Evolutionary conservation across 805 yeast species (phyloP).

Genomic region (Wickerhamiella qilinensis): DNA sequence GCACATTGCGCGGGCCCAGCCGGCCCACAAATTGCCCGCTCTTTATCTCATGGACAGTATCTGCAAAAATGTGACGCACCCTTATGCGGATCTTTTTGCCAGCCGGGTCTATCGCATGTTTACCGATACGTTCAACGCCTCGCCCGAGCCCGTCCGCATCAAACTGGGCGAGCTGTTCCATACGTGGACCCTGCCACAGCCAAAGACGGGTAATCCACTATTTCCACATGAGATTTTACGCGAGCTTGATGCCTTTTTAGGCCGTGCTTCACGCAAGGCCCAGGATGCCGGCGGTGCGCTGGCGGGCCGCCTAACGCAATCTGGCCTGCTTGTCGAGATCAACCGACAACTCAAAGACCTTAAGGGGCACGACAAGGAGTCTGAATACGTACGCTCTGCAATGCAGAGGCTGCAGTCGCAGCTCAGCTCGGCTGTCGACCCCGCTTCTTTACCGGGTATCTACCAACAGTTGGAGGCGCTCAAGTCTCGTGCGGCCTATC

Average conservation of each 20-base stretch:
- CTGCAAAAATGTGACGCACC: constrained; percentile 78
- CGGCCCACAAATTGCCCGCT: constrained; percentile 69
- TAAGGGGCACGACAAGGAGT: constrained; percentile 16
- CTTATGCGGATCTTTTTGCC: constrained; percentile 70
- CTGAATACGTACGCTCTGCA: constrained; percentile 18
- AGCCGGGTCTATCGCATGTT: constrained; percentile 52
- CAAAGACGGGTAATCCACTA: constrained; percentile 46
- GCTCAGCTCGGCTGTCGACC: constrained; percentile 17
- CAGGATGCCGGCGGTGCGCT: not conserved
- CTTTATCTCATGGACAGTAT: constrained; percentile 81
- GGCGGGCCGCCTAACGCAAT: constrained; percentile 13
- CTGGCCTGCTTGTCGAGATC: constrained; percentile 18
- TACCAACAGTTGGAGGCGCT: constrained; percentile 18
- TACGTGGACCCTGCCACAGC: constrained; percentile 66
- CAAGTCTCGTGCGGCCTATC: constrained; percentile 1
- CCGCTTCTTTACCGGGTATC: constrained; percentile 16
- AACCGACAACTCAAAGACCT: constrained; percentile 15
- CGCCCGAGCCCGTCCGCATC: constrained; percentile 56
- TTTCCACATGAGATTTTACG: constrained; percentile 57
- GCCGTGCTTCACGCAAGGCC: constrained; percentile 1
- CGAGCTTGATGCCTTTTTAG: constrained; percentile 56
- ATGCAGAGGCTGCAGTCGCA: constrained; percentile 18
- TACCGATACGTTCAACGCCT: constrained; percentile 62
- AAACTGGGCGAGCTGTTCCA: constrained; percentile 64
- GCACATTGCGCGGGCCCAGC: constrained; percentile 60